phyloP scores from a whole-genome alignment of 345 rosid genomes.

The Hibiscus syriacus region DNA sequence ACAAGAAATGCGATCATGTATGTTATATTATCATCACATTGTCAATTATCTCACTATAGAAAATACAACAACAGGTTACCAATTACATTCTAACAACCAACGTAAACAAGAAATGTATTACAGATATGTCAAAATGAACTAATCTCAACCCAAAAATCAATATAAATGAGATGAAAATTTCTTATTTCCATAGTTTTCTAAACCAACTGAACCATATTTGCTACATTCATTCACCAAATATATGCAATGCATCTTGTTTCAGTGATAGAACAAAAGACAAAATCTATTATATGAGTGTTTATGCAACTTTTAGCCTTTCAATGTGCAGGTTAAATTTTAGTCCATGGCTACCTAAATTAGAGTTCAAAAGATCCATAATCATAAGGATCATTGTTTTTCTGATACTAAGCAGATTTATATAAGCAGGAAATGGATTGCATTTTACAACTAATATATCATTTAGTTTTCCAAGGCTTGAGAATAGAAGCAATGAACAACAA shows the following conservation, averaged over 20 bases:
- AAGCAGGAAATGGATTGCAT: neutral
- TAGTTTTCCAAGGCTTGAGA: neutral
- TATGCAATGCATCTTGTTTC: too few species aligned
- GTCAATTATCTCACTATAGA: neutral
- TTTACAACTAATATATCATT: neutral
- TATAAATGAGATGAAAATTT: neutral
- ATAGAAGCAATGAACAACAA: neutral
- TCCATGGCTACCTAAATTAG: too few species aligned
- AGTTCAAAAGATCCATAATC: too few species aligned
- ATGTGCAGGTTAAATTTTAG: too few species aligned
- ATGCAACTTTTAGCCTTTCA: too few species aligned
- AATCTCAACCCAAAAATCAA: neutral
- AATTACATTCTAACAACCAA: neutral
- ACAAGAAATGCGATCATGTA: neutral
- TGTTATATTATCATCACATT: neutral
- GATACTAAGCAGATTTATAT: neutral
- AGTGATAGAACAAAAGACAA: too few species aligned
- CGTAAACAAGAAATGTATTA: neutral
- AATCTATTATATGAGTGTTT: too few species aligned
- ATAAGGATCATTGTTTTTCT: neutral
- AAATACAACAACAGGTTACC: neutral
- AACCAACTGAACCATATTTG: neutral
- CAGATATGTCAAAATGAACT: neutral
- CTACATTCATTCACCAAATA: neutral
- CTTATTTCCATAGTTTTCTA: neutral